Conservation (phyloP, 345 rosid genomes). For the Conringia planisiliqua region DNA sequence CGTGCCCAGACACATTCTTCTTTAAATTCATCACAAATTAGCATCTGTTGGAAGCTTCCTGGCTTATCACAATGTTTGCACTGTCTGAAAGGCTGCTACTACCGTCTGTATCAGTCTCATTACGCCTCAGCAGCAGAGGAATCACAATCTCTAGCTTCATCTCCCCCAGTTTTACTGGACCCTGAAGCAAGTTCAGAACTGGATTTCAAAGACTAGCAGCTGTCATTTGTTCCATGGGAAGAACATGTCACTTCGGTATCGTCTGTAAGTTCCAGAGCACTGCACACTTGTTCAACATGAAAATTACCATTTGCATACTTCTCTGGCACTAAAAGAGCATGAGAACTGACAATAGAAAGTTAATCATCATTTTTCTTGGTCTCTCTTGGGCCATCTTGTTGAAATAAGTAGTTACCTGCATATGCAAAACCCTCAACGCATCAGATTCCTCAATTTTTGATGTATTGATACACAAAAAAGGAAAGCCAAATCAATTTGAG, state of each 20-base stretch:
- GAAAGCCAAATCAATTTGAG: not conserved
- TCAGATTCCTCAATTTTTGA: not conserved
- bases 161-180: conserved; percentile 43
- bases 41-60: conserved; percentile 48
- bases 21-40: conserved; percentile 81
- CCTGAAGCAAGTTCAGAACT: conserved; percentile 46
- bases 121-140: conserved; percentile 49
- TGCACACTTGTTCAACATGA: conserved; percentile 6
- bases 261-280: not conserved
- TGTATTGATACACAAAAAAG: not conserved
- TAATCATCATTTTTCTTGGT: conserved; percentile 31
- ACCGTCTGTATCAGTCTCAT: conserved; percentile 35
- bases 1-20: conserved; percentile 37
- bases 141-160: conserved; percentile 55
- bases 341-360: conserved; percentile 45
- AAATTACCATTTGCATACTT: conserved; percentile 19
- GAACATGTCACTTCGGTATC: conserved; percentile 15
- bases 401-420: not conserved
- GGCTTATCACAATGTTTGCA: conserved; percentile 61
- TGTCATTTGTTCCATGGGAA: conserved; percentile 49
- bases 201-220: conserved; percentile 63
- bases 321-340: conserved; percentile 36
- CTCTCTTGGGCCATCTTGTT: conserved; percentile 25
- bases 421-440: not conserved
- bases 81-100: conserved; percentile 33